phyloP scores from a whole-genome alignment of 495 filamentous ascomycete genomes.

The Opeltia flavorubescens region DNA sequence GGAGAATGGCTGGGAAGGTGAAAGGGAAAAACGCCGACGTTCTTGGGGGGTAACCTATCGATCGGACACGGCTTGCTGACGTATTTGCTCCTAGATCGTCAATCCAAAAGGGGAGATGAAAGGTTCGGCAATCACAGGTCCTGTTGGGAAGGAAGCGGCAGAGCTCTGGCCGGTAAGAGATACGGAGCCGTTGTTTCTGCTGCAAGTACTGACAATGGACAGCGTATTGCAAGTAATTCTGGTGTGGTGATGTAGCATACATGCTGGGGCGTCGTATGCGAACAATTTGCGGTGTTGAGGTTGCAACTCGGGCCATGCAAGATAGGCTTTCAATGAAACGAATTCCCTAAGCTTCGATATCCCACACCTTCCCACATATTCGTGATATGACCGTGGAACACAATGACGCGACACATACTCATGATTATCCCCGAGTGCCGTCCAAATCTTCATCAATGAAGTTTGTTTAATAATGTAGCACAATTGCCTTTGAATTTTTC shows the following conservation, averaged over 20 bases:
- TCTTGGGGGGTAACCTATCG: not conserved
- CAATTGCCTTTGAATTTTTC: too few species aligned
- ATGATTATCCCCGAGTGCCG: too few species aligned
- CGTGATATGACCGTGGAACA: too few species aligned
- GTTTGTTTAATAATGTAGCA: too few species aligned
- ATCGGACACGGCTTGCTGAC: not conserved
- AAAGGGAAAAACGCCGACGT: not conserved
- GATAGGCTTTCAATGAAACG: not conserved
- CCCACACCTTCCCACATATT: too few species aligned
- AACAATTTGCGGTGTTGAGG: not conserved
- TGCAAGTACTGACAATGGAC: slow-evolving; percentile 7
- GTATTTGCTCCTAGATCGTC: slow-evolving; percentile 57
- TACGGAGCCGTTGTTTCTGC: slow-evolving; percentile 1
- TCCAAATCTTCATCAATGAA: too few species aligned
- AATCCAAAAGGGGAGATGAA: slow-evolving; percentile 99
- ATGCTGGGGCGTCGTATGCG: not conserved
- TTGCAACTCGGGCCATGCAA: not conserved
- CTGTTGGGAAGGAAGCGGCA: slow-evolving; percentile 98
- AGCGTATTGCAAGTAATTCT: slow-evolving; percentile 99
- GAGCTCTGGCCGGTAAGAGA: slow-evolving; percentile 93
- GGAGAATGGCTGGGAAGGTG: not conserved
- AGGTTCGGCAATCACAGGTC: slow-evolving; percentile 96
- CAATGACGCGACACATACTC: too few species aligned
- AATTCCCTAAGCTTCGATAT: not conserved
- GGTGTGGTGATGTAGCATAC: slow-evolving; percentile 97